A percentile compares a stretch with the other conserved stretches of the same genome.
Evolutionary conservation across 2,329 filamentous ascomycete genomes (phyloP).

Genomic region (Fonsecaea multimorphosa): DNA sequence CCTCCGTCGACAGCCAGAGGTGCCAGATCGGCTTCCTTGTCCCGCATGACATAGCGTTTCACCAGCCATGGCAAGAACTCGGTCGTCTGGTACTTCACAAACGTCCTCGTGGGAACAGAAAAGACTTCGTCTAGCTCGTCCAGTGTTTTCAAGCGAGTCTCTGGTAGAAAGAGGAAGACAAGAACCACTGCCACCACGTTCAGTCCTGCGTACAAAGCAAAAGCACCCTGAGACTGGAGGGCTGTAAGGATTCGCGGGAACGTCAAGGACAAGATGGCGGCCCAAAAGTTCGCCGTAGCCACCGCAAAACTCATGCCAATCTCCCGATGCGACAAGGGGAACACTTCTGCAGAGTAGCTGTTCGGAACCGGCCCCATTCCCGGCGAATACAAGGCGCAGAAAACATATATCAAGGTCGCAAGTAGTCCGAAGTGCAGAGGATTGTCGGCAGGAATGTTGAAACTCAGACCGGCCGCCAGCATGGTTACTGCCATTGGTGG

Average conservation of each 20-base stretch:
- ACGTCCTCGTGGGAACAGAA: constrained; percentile 57
- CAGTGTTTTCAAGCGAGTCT: constrained; percentile 57
- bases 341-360: constrained; percentile 63
- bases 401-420: constrained; percentile 39
- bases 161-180: constrained; percentile 64
- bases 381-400: constrained; percentile 46
- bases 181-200: constrained; percentile 64
- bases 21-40: constrained; percentile 54
- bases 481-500: constrained; percentile 59
- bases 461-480: constrained; percentile 50
- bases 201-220: constrained; percentile 52
- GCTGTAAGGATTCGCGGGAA: constrained; percentile 47
- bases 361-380: constrained; percentile 60
- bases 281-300: constrained; percentile 50
- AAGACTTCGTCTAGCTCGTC: constrained; percentile 59
- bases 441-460: constrained; percentile 45
- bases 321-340: constrained; percentile 61
- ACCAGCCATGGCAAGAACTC: constrained; percentile 64
- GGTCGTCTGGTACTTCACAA: constrained; percentile 60
- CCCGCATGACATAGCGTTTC: constrained; percentile 61
- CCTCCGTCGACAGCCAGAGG: constrained; percentile 46
- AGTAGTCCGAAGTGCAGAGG: constrained; percentile 39
- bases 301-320: constrained; percentile 52
- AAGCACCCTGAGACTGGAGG: constrained; percentile 47
- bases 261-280: constrained; percentile 48